phyloP scores from a whole-genome alignment of 805 yeast species.

The Schizosaccharomyces japonicus region DNA sequence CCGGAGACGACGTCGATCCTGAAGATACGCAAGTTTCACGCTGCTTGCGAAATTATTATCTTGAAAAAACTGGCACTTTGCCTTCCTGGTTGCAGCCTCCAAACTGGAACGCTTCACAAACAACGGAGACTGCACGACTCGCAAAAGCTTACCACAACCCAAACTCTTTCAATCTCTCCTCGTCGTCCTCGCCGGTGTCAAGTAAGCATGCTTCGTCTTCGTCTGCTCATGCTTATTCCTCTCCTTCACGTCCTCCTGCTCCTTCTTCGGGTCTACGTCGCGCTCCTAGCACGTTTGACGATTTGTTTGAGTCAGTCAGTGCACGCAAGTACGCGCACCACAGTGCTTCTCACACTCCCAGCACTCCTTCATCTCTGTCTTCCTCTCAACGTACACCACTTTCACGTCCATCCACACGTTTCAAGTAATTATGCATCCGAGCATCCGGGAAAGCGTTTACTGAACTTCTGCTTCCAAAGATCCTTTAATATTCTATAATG shows the following conservation, averaged over 20 bases:
- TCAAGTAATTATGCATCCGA: too few relatives aligned
- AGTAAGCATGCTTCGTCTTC: background rate
- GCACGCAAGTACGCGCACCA: too few relatives aligned
- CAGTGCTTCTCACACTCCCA: too few relatives aligned
- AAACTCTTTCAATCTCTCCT: background rate
- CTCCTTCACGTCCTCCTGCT: background rate
- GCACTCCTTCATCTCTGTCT: too few relatives aligned
- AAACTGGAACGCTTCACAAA: background rate
- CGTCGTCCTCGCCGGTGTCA: background rate
- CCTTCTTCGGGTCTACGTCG: too few relatives aligned
- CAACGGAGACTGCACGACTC: background rate
- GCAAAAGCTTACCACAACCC: background rate
- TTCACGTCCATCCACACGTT: too few relatives aligned
- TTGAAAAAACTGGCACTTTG: background rate
- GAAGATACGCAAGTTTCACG: constrained; percentile 3
- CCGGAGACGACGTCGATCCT: background rate
- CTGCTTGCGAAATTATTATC: background rate
- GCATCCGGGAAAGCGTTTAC: too few relatives aligned
- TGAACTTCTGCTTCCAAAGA: too few relatives aligned
- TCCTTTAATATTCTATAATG: too few relatives aligned
- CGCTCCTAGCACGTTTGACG: background rate
- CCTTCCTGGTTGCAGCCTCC: constrained; percentile 3
- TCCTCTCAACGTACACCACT: too few relatives aligned
- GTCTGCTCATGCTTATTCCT: too few relatives aligned
- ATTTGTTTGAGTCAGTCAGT: background rate